Evolutionary conservation across 1,139 yeast genomes (phyloP), one percentile per base, ranked within the genome.

Genomic region (Taphrina pruni): DNA sequence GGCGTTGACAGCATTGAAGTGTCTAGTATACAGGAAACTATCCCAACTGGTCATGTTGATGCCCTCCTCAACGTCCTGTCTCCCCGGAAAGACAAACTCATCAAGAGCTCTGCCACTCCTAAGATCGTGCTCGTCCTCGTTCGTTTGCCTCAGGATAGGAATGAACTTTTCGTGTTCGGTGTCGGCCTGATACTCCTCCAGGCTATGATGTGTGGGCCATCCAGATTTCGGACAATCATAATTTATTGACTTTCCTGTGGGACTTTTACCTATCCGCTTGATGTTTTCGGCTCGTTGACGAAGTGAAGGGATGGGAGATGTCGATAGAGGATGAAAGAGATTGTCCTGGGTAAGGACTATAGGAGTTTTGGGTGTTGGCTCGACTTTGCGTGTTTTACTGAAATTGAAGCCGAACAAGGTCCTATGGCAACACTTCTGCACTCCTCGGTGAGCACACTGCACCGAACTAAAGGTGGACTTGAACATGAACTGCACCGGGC

Each of bases 191-290:
- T 97, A 94, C 1, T 97, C 97, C 74, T 88, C 93, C 75, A 84
- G 84, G 38, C 91, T 87, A 76, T 91, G 96, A 78, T 94, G 99
- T 6, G 99, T 94, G 38, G 99, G 99, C 70, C 94, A 92, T 6
- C 99, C 99, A 6, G 97, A 89, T 71, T 86, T 81, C 4, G 99
- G 99, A 80, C 99, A 94, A 1, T 94, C 91, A 78, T 83, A 94
- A 74, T 88, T 83, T 71, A 94, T 92, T 69, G 89, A 88, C 73
- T 88, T 85, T 36, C 87, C 83, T 0, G 98, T 92, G 0, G 98
- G 98, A 78, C 99, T 94, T 75, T 85, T 85, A 7, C 97, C 98
- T 72, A 88, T 83, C 35, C 96, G 89, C 78, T 93, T 85, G 72
- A 94, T 94, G 72, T 87, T 86, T 17, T 97, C 97, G 0, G 98